Evolutionary conservation across 352 stramenopile species (phyloP).

Genomic region (Pythium insidiosum): DNA sequence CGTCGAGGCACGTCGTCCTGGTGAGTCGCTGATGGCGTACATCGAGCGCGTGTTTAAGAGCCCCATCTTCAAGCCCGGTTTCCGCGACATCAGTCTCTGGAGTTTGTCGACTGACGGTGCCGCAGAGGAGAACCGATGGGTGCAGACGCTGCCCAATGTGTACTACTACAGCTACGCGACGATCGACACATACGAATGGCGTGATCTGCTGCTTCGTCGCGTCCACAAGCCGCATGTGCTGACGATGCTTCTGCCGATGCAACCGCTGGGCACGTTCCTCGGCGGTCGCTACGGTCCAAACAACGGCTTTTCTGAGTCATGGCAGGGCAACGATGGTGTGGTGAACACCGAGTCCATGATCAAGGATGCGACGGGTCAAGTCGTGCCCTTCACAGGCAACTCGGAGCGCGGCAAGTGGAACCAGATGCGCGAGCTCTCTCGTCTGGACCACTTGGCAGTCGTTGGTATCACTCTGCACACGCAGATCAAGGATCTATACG

Average conservation of each 20-base stretch:
- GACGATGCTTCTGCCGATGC: constrained; percentile 37
- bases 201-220: constrained; percentile 26
- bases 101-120: constrained; percentile 27
- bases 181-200: constrained; percentile 26
- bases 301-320: constrained; percentile 23
- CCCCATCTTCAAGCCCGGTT: constrained; percentile 24
- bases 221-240: constrained; percentile 38
- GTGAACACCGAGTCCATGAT: constrained; percentile 42
- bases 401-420: constrained; percentile 37
- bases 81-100: constrained; percentile 33
- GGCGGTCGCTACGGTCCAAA: constrained; percentile 28
- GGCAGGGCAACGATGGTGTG: constrained; percentile 41
- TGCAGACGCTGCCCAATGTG: constrained; percentile 35
- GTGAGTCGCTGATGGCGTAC: constrained; percentile 24
- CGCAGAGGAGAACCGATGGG: constrained; percentile 29
- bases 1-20: constrained; percentile 17
- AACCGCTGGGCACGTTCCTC: constrained; percentile 28
- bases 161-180: constrained; percentile 55
- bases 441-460: constrained; percentile 35
- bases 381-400: constrained; percentile 23
- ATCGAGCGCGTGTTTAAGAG: constrained; percentile 27
- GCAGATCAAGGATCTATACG: constrained; percentile 29
- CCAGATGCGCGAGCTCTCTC: constrained; percentile 28
- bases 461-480: constrained; percentile 33
- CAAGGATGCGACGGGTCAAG: constrained; percentile 27